Percentiles rank a stretch among this genome's conserved stretches.
phyloP scores from a whole-genome alignment of 164 flowering plant species.

The Saururus chinensis region DNA sequence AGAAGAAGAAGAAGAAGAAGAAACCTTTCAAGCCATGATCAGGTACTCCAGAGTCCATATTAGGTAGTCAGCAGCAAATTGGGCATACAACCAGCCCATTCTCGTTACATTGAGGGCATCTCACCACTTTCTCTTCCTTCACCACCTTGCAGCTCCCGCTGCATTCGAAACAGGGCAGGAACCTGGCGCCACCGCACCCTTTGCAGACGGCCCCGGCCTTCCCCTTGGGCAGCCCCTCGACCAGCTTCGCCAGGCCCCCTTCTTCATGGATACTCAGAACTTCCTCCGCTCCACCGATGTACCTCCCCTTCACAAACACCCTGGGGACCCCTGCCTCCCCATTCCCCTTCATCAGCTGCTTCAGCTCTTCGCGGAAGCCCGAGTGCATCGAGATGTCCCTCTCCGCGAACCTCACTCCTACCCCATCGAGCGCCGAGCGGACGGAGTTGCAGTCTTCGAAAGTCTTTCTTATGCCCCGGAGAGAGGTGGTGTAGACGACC shows the following conservation, averaged over 20 bases:
- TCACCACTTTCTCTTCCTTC: conserved; percentile 29
- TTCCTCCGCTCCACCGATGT: conserved; percentile 82
- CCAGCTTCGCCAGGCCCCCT: conserved; percentile 35
- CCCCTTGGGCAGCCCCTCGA: conserved; percentile 53
- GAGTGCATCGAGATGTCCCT: conserved; percentile 83
- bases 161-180: conserved; percentile 77
- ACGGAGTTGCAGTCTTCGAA: conserved; percentile 75
- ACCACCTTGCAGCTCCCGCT: conserved; percentile 72
- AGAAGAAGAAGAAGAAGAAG: not conserved
- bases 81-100: conserved; percentile 89
- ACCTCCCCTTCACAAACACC: conserved; percentile 73
- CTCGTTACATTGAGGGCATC: conserved; percentile 87
- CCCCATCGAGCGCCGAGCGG: conserved; percentile 41
- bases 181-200: conserved; percentile 78
- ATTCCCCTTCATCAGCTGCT: conserved; percentile 39
- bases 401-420: conserved; percentile 49
- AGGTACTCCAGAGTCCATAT: too few species aligned
- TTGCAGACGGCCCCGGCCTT: conserved; percentile 46
- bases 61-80: conserved; percentile 44
- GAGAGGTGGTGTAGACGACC: conserved; percentile 71
- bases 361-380: conserved; percentile 71
- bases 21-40: too few species aligned
- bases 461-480: conserved; percentile 73
- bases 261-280: conserved; percentile 62
- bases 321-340: conserved; percentile 36